A percentile compares a stretch with the other conserved stretches of the same genome.
Evolutionary conservation across 2,329 filamentous ascomycete species (phyloP).

Genomic region (Sporothrix sp.): DNA sequence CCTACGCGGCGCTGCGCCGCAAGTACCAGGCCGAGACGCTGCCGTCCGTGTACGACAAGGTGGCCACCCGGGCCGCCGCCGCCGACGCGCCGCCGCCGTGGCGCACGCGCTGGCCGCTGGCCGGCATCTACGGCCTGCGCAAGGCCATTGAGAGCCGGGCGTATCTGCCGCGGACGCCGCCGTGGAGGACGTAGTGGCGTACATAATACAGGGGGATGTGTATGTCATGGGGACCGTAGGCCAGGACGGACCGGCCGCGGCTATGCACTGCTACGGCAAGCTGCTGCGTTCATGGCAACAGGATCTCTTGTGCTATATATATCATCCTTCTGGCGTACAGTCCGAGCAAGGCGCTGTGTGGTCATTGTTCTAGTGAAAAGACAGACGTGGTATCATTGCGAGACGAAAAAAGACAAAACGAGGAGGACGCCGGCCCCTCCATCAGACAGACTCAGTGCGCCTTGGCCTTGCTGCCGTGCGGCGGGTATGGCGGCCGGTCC

Average conservation of each 20-base stretch:
- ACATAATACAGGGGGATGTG: not conserved
- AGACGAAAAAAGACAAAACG: no score
- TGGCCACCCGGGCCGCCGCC: constrained; percentile 22
- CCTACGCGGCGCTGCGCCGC: constrained; percentile 49
- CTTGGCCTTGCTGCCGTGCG: not conserved
- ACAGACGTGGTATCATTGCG: no score
- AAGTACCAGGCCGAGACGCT: constrained; percentile 55
- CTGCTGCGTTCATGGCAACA: no score
- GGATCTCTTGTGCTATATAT: no score
- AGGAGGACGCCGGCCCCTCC: no score
- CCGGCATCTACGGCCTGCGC: constrained; percentile 49
- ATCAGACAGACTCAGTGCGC: no score
- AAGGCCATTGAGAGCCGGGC: constrained; percentile 49
- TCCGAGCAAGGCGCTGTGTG: no score
- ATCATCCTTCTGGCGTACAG: no score
- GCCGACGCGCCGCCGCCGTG: constrained; percentile 16
- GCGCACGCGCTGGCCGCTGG: constrained; percentile 42
- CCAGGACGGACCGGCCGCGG: no score
- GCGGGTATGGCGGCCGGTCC: constrained; percentile 15
- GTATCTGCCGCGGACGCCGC: constrained; percentile 35
- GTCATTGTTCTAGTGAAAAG: no score
- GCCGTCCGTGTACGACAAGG: constrained; percentile 63
- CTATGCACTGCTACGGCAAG: no score
- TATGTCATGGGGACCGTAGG: no score
- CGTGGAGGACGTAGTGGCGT: constrained; percentile 11